phyloP scores from a whole-genome alignment of 768 basidiomycete genomes.

The Gloeopeniophorella convolvens region DNA sequence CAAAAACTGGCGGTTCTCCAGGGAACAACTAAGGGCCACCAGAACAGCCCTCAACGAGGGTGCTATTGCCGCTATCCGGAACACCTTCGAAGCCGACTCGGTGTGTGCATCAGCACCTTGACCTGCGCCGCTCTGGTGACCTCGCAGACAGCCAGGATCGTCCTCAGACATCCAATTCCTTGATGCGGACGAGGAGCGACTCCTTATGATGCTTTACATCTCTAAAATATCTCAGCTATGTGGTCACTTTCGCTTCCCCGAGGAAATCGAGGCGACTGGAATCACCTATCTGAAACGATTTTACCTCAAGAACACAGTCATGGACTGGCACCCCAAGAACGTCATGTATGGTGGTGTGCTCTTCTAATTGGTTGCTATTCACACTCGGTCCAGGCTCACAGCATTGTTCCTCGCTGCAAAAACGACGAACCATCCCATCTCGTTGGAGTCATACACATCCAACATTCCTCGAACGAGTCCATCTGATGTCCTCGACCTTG shows the following conservation, averaged over 20 bases:
- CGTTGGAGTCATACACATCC: constrained; percentile 76
- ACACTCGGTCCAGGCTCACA: constrained; percentile 62
- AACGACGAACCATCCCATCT: constrained; percentile 92
- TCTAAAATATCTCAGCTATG: constrained; percentile 83
- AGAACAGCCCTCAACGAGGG: constrained; percentile 65
- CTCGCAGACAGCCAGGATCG: constrained; percentile 51
- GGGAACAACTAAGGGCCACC: constrained; percentile 50
- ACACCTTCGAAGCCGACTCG: constrained; percentile 73
- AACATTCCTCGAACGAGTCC: constrained; percentile 77
- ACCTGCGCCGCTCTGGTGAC: not conserved
- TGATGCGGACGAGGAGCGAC: constrained; percentile 72
- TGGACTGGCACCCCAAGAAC: constrained; percentile 99
- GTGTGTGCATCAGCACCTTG: constrained; percentile 35
- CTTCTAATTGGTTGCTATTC: constrained; percentile 1
- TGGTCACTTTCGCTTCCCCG: constrained; percentile 79
- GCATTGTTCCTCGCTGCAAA: constrained; percentile 93
- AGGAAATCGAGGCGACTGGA: constrained; percentile 91
- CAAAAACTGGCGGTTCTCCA: constrained; percentile 85
- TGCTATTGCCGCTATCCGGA: constrained; percentile 70
- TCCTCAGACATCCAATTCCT: constrained; percentile 70
- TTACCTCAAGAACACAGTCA: constrained; percentile 95
- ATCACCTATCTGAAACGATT: constrained; percentile 92
- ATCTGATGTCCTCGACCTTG: constrained; percentile 85
- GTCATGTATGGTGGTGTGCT: constrained; percentile 68
- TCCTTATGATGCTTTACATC: constrained; percentile 85